A percentile compares a stretch with the other conserved stretches of the same genome.
phyloP scores from a whole-genome alignment of 306 rosid species.

The Phaseolus lunatus region DNA sequence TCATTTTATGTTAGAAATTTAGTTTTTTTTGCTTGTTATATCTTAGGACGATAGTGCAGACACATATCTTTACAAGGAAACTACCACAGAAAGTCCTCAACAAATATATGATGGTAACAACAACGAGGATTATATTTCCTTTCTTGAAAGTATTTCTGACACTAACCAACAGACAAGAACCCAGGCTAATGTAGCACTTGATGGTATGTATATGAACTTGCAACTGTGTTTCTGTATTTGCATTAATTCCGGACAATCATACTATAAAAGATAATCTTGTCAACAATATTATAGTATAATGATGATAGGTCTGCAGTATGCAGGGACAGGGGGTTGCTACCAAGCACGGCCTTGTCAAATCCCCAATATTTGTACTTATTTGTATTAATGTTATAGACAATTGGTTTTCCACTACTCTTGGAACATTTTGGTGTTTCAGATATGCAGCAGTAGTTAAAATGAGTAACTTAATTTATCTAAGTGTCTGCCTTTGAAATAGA shows the following conservation, averaged over 20 bases:
- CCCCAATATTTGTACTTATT: conserved; percentile 27
- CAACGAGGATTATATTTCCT: conserved; percentile 46
- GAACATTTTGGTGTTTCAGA: conserved; percentile 47
- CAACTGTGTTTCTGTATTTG: conserved; percentile 15
- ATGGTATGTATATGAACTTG: conserved; percentile 51
- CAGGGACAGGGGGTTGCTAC: conserved; percentile 36
- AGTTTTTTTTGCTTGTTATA: conserved; percentile 7
- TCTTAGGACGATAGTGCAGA: conserved; percentile 55
- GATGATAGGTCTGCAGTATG: conserved; percentile 39
- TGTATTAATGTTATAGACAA: conserved; percentile 41
- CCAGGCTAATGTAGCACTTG: conserved; percentile 40
- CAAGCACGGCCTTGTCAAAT: conserved; percentile 30
- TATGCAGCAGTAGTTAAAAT: conserved; percentile 31
- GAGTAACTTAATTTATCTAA: conserved; percentile 43
- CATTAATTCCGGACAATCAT: not conserved
- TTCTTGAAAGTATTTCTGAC: conserved; percentile 44
- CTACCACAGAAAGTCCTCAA: conserved; percentile 43
- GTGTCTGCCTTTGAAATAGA: conserved; percentile 55
- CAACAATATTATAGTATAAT: conserved; percentile 27
- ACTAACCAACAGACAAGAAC: conserved; percentile 44
- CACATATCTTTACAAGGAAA: conserved; percentile 40
- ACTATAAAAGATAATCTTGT: conserved; percentile 15
- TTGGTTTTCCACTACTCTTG: conserved; percentile 36
- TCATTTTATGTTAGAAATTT: conserved; percentile 34
- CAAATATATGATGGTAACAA: conserved; percentile 19